These are phyloP conservation scores for Dittrichia graveolens DNA, from an alignment of 129 eudicot species.

Conservation along the genomic window DNA sequence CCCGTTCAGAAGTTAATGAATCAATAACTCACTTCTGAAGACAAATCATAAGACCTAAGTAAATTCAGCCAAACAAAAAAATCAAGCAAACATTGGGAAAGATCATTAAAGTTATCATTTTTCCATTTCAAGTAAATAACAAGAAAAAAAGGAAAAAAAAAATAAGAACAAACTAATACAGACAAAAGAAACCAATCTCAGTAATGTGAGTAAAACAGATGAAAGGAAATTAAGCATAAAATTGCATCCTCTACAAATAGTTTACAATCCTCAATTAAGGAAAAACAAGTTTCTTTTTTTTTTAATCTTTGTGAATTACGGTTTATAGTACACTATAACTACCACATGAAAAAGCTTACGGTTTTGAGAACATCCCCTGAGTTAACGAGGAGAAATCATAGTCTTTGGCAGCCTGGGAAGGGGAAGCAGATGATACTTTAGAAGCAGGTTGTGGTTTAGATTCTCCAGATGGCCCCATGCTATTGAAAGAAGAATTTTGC, in stretches of 20 bases:
- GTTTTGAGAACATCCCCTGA: slow-evolving; percentile 90
- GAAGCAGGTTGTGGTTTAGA: slow-evolving; percentile 50
- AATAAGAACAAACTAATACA: neutral
- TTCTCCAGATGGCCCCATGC: slow-evolving; percentile 45
- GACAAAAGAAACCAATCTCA: slow-evolving; percentile 20
- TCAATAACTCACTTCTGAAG: no score
- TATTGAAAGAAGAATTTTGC: slow-evolving; percentile 50
- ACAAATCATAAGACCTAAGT: no score
- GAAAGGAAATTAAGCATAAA: slow-evolving; percentile 31
- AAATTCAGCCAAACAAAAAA: no score
- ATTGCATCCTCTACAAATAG: slow-evolving; percentile 56
- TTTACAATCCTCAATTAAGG: slow-evolving; percentile 53
- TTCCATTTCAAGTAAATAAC: slow-evolving; percentile 5
- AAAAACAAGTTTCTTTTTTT: slow-evolving; percentile 23
- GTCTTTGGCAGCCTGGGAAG: slow-evolving; percentile 69
- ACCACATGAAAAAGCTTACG: slow-evolving; percentile 29
- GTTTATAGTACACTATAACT: slow-evolving; percentile 40
- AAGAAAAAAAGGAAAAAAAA: neutral
- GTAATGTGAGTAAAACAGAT: slow-evolving; percentile 24
- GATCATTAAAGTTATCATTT: no score
- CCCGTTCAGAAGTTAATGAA: no score
- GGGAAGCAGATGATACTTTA: slow-evolving; percentile 49
- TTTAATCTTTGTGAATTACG: slow-evolving; percentile 32
- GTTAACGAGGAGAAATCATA: slow-evolving; percentile 95
- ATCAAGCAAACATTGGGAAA: no score